Evolutionary conservation across 192 early-diverging fungal genomes (phyloP).

Genomic region (Coemansia biformis): DNA sequence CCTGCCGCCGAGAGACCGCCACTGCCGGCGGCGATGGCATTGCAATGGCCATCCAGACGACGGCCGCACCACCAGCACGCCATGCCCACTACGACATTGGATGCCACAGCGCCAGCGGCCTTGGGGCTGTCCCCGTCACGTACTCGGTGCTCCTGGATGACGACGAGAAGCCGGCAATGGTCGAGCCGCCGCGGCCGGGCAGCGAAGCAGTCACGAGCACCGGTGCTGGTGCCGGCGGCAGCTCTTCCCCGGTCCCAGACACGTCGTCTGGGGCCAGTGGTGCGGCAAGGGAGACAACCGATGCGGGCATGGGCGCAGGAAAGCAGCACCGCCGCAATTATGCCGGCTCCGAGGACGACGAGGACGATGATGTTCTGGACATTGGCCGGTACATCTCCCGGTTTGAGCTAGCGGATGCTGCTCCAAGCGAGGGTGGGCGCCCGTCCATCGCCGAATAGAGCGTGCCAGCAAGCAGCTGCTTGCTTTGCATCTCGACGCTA

Average conservation of each 20-base stretch:
- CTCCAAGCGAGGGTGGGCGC: neutral
- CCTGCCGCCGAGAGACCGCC: neutral
- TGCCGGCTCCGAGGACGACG: neutral
- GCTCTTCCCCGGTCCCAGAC: no score
- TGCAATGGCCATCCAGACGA: neutral
- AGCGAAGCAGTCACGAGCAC: no score
- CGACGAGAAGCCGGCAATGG: slow-evolving; percentile 3
- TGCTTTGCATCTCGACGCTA: no score
- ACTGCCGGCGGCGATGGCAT: neutral
- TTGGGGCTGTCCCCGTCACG: slow-evolving; percentile 1
- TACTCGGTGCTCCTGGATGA: slow-evolving; percentile 5
- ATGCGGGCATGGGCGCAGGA: no score
- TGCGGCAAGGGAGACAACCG: neutral
- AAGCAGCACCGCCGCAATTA: neutral
- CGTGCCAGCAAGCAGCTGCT: no score
- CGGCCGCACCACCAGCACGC: neutral
- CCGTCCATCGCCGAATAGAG: no score
- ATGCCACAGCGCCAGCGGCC: neutral
- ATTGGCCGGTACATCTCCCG: slow-evolving; percentile 2
- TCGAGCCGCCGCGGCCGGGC: no score
- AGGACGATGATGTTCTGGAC: neutral
- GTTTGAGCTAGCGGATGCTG: neutral
- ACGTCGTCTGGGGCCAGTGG: neutral
- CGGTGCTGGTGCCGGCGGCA: no score
- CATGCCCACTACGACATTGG: no score